These are phyloP conservation scores for Thuja plicata DNA, from an alignment of 83 land plant genomes.

Conservation along the genomic window DNA sequence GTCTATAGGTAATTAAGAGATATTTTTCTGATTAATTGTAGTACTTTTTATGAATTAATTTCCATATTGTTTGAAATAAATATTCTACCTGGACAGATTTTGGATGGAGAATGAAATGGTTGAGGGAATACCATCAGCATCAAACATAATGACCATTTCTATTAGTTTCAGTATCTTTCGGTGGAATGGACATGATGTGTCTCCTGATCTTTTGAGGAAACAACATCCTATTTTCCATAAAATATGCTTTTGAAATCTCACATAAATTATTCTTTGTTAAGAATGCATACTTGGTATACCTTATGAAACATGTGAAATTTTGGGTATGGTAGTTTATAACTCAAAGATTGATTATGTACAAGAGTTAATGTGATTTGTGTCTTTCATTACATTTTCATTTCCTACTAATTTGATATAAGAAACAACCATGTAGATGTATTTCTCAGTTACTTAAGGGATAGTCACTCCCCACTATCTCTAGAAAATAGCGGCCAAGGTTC, in stretches of 20 bases:
- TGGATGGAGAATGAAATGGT: slow-evolving; percentile 50
- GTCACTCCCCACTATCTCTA: background rate
- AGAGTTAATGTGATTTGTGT: too few species aligned
- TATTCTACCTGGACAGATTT: slow-evolving; percentile 24
- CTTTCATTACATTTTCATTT: too few species aligned
- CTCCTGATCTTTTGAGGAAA: slow-evolving; percentile 42
- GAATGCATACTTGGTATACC: background rate
- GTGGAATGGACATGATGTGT: slow-evolving; percentile 61
- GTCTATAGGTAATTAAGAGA: too few species aligned
- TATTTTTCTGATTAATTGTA: too few species aligned
- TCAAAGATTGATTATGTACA: background rate
- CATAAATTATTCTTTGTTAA: background rate
- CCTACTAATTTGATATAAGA: too few species aligned
- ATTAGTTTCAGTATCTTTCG: slow-evolving; percentile 73
- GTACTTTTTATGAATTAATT: too few species aligned
- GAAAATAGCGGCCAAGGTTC: slow-evolving; percentile 18
- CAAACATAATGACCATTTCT: slow-evolving; percentile 57
- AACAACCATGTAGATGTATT: slow-evolving; percentile 2
- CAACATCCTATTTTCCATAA: background rate
- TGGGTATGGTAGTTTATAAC: background rate
- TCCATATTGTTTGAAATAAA: background rate
- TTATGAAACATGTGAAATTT: background rate
- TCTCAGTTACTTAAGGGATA: background rate
- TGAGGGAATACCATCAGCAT: background rate
- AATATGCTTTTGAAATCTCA: background rate